phyloP scores from a whole-genome alignment of 2,329 filamentous ascomycete genomes.

The Fonsecaea nubica region DNA sequence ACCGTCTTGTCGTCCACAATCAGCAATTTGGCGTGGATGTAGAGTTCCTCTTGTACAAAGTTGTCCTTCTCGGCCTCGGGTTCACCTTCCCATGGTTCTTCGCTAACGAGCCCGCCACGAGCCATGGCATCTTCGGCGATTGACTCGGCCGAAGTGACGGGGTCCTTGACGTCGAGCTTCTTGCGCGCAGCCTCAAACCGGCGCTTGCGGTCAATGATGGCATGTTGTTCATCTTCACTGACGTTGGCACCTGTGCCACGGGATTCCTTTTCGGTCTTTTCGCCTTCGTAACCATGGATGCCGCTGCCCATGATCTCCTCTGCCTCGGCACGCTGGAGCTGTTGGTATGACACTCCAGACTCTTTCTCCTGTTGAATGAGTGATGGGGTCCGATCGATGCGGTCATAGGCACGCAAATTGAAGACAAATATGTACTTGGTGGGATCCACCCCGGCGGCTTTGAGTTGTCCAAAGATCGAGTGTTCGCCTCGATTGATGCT shows the following conservation, averaged over 20 bases:
- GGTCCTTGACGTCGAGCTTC: slow-evolving; percentile 58
- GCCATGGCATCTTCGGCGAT: slow-evolving; percentile 85
- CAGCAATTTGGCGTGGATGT: slow-evolving; percentile 85
- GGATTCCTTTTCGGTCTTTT: slow-evolving; percentile 44
- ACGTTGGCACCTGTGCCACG: slow-evolving; percentile 23
- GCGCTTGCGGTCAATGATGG: slow-evolving; percentile 54
- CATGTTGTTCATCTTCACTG: slow-evolving; percentile 49
- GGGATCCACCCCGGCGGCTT: slow-evolving; percentile 44
- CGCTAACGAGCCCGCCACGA: slow-evolving; percentile 65
- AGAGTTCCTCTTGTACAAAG: slow-evolving; percentile 87
- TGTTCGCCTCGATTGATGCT: slow-evolving; percentile 90
- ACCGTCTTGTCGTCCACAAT: slow-evolving; percentile 83
- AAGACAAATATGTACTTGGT: slow-evolving; percentile 85
- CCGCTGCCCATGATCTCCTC: slow-evolving; percentile 83
- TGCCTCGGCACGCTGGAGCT: slow-evolving; percentile 85
- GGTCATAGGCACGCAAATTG: slow-evolving; percentile 91
- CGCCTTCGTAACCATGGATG: slow-evolving; percentile 64
- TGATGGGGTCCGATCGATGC: slow-evolving; percentile 79
- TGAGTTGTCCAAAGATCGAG: slow-evolving; percentile 84
- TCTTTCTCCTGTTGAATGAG: slow-evolving; percentile 78
- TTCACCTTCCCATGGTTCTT: slow-evolving; percentile 78
- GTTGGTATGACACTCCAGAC: slow-evolving; percentile 81
- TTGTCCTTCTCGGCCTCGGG: slow-evolving; percentile 79
- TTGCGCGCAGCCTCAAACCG: slow-evolving; percentile 54
- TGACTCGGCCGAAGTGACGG: slow-evolving; percentile 52